phyloP scores from a whole-genome alignment of 163 green algal genomes.

The Scenedesmus sp. region DNA sequence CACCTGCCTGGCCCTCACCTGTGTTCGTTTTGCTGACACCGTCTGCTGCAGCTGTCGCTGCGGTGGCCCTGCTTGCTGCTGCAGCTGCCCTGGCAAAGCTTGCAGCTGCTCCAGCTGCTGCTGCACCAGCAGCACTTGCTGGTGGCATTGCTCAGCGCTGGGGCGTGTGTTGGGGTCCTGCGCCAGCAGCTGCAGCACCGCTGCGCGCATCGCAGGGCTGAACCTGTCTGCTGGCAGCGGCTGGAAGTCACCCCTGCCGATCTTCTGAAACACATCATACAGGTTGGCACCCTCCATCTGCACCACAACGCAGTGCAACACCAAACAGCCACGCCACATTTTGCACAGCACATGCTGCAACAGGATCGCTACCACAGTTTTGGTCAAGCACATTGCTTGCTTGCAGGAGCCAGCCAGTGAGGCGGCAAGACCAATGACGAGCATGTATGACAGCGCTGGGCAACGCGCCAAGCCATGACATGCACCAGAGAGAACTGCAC shows the following conservation, averaged over 20 bases:
- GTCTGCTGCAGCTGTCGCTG: conserved; percentile 15
- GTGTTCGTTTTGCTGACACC: background rate
- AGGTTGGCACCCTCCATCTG: conserved; percentile 74
- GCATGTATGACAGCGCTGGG: too few species aligned
- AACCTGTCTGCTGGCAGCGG: conserved; percentile 68
- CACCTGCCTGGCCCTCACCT: background rate
- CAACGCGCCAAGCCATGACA: too few species aligned
- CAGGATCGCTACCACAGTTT: too few species aligned
- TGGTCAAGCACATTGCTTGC: too few species aligned
- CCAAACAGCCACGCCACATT: too few species aligned
- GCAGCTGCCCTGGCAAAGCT: background rate
- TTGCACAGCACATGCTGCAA: background rate
- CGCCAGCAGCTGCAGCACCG: background rate
- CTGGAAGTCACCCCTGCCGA: conserved; percentile 65
- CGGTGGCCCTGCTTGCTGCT: background rate
- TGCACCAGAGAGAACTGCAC: too few species aligned
- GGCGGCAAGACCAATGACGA: too few species aligned
- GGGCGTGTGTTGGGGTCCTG: conserved; percentile 1
- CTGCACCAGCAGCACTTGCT: conserved; percentile 56
- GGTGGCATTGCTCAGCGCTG: conserved; percentile 51
- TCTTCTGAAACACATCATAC: conserved; percentile 74
- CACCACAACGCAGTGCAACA: too few species aligned
- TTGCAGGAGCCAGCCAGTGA: too few species aligned
- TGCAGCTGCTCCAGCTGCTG: conserved; percentile 51
- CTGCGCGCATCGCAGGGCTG: conserved; percentile 51